These are phyloP conservation scores for Prunus persica DNA, from an alignment of 306 rosid genomes.

Conservation along the genomic window Prunus_persica_NCBIv2 NC_034011.1:21084501-21085000, in stretches of 20 bases:
- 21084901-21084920: neutral
- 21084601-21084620: neutral
- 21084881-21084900: neutral
- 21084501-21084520: constrained; percentile 66
- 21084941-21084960: neutral
- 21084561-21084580: constrained; percentile 9
- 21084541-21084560: constrained; percentile 52
- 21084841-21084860: constrained; percentile 8
- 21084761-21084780: neutral
- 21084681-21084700: neutral
- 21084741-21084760: constrained; percentile 4
- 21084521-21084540: constrained; percentile 55
- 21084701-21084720: neutral
- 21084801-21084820: neutral
- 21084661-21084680: neutral
- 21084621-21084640: neutral
- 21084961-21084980: no score
- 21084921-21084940: neutral
- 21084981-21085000: no score
- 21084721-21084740: neutral
- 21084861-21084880: neutral
- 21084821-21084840: neutral
- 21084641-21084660: neutral
- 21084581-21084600: constrained; percentile 6
- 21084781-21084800: neutral